Conservation (phyloP, 2,329 filamentous ascomycete species). For the Aspergillus piperis region DNA sequence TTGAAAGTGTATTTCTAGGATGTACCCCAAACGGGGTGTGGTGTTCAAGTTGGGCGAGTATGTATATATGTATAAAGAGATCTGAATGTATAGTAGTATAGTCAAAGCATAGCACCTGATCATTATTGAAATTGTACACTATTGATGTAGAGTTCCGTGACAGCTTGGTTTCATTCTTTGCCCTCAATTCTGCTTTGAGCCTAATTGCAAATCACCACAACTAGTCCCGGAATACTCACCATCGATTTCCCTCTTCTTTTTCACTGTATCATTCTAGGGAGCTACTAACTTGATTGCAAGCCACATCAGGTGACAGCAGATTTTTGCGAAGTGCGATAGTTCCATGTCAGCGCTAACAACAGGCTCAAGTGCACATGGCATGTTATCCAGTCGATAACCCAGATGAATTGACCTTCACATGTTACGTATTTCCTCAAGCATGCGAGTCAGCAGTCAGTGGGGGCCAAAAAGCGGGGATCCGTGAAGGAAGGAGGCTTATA, state of each 20-base stretch:
- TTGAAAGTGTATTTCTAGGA: not conserved
- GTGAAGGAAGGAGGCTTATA: no score
- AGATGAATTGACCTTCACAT: no score
- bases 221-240: not conserved
- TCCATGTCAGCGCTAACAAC: no score
- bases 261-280: no score
- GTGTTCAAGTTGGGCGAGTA: not conserved
- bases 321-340: no score
- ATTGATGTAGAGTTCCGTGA: not conserved
- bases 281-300: constrained; percentile 10
- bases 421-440: no score
- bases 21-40: not conserved
- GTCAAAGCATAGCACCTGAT: not conserved
- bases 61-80: constrained; percentile 1
- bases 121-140: no score
- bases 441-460: no score
- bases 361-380: no score
- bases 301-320: constrained; percentile 17
- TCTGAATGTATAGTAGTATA: not conserved
- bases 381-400: no score
- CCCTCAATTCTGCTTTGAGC: not conserved
- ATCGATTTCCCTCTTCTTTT: no score
- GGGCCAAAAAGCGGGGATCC: no score
- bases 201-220: not conserved
- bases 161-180: not conserved